Percentiles rank a stretch among this genome's conserved stretches.
These are phyloP conservation scores for Sistotremastrum suecicum DNA, from an alignment of 768 basidiomycete genomes.

Conservation along the genomic window DNA sequence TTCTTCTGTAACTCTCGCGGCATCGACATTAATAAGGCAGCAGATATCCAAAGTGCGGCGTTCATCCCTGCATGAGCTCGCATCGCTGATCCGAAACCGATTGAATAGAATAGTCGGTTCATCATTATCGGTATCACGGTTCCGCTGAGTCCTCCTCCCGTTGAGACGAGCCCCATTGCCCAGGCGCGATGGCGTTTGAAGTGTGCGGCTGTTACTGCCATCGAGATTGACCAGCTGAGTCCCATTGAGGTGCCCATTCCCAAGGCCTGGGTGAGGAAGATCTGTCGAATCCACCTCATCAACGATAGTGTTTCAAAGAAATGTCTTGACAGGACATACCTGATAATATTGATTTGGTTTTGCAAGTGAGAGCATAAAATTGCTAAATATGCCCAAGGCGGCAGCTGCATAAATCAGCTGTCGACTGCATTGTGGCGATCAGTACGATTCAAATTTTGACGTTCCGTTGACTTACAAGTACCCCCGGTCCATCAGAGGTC, in stretches of 20 bases:
- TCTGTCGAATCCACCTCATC: too few species aligned
- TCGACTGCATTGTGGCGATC: conserved; percentile 3
- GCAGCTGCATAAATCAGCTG: conserved; percentile 14
- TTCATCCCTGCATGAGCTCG: too few species aligned
- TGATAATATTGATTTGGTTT: conserved; percentile 22
- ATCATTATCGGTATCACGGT: conserved; percentile 50
- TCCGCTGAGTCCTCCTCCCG: conserved; percentile 47
- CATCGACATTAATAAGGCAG: too few species aligned
- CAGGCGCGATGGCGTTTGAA: conserved; percentile 33
- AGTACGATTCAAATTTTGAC: conserved; percentile 15
- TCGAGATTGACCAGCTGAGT: too few species aligned
- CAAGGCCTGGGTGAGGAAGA: too few species aligned
- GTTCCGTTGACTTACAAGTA: conserved; percentile 11
- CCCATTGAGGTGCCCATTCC: too few species aligned
- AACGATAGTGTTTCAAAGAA: too few species aligned
- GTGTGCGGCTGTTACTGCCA: conserved; percentile 11
- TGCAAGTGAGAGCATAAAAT: conserved; percentile 25
- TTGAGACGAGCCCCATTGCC: conserved; percentile 41
- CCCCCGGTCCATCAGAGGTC: conserved; percentile 20
- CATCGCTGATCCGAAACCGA: too few species aligned
- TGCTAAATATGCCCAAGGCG: conserved; percentile 14
- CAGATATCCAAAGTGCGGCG: too few species aligned
- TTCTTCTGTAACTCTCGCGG: too few species aligned
- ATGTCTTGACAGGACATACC: conserved; percentile 7
- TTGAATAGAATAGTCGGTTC: conserved; percentile 24